Evolutionary conservation across 257 asterid genomes (phyloP).

Genomic region (Capsicum rhomboideum): DNA sequence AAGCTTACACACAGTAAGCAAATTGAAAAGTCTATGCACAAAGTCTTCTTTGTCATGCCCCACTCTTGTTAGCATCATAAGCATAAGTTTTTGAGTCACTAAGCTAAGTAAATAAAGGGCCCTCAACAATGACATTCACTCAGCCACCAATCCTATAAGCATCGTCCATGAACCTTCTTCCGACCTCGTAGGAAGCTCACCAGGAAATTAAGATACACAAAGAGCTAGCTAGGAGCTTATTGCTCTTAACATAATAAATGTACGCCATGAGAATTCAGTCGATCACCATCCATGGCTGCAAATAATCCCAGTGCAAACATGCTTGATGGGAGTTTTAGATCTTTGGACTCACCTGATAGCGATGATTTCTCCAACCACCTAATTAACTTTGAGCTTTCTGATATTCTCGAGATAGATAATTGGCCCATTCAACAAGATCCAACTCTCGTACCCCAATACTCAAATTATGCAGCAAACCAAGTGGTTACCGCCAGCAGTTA

Average conservation of each 20-base stretch:
- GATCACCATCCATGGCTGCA: slow-evolving; percentile 39
- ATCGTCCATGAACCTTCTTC: slow-evolving; percentile 51
- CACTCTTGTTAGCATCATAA: slow-evolving; percentile 20
- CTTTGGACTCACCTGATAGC: not conserved
- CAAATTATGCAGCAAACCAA: slow-evolving; percentile 15
- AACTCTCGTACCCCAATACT: slow-evolving; percentile 20
- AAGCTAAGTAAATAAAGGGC: not conserved
- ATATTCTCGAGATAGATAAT: slow-evolving; percentile 42
- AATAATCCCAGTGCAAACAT: slow-evolving; percentile 8
- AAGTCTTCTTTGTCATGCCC: slow-evolving; percentile 41
- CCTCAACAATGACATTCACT: not conserved
- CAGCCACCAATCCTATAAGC: not conserved
- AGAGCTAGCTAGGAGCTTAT: not conserved
- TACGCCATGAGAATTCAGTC: not conserved
- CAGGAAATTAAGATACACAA: slow-evolving; percentile 20
- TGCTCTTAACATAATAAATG: slow-evolving; percentile 9
- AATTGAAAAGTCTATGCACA: slow-evolving; percentile 38
- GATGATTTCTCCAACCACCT: slow-evolving; percentile 4
- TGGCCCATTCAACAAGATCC: slow-evolving; percentile 49
- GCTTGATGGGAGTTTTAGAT: slow-evolving; percentile 7
- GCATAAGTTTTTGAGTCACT: not conserved
- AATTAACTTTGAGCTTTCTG: slow-evolving; percentile 36
- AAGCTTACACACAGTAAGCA: not conserved
- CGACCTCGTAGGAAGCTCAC: slow-evolving; percentile 42
- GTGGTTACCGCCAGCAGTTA: slow-evolving; percentile 5